phyloP scores from a whole-genome alignment of 345 rosid species.

The Eucalyptus camaldulensis region DNA sequence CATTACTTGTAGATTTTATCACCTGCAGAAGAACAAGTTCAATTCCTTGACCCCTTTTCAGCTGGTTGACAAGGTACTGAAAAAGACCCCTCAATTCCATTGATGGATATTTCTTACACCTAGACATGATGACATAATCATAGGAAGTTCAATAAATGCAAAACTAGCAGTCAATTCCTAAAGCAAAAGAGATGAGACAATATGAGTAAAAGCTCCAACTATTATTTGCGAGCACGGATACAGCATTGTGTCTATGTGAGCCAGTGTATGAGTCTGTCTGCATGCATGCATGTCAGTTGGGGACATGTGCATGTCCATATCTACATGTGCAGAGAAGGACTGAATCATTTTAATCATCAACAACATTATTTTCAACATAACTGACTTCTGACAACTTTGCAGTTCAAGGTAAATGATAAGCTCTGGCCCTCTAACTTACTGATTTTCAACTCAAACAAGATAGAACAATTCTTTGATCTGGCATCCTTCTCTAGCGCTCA shows the following conservation, averaged over 20 bases:
- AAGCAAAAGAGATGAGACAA: not conserved
- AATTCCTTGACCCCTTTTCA: conserved; percentile 91
- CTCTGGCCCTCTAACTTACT: not conserved
- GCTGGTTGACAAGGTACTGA: conserved; percentile 95
- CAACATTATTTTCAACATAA: not conserved
- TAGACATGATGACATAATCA: not conserved
- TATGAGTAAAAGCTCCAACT: not conserved
- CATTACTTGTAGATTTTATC: not conserved
- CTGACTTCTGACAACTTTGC: not conserved
- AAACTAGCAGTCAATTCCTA: not conserved
- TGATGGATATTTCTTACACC: conserved; percentile 98
- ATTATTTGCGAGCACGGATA: not conserved
- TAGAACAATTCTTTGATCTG: not conserved
- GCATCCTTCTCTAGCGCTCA: not conserved
- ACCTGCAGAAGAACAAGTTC: conserved; percentile 99
- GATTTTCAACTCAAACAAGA: not conserved
- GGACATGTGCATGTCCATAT: not conserved
- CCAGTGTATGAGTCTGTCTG: not conserved
- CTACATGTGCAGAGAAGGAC: not conserved
- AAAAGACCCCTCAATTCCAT: conserved; percentile 98
- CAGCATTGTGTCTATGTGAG: not conserved
- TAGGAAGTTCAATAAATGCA: not conserved
- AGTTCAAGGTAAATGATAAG: not conserved
- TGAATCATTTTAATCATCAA: not conserved
- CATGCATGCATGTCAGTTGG: not conserved